Evolutionary conservation across 2,329 filamentous ascomycete species (phyloP), one percentile per base, ranked within the genome.

Genomic region (Calonectria crousiana): DNA sequence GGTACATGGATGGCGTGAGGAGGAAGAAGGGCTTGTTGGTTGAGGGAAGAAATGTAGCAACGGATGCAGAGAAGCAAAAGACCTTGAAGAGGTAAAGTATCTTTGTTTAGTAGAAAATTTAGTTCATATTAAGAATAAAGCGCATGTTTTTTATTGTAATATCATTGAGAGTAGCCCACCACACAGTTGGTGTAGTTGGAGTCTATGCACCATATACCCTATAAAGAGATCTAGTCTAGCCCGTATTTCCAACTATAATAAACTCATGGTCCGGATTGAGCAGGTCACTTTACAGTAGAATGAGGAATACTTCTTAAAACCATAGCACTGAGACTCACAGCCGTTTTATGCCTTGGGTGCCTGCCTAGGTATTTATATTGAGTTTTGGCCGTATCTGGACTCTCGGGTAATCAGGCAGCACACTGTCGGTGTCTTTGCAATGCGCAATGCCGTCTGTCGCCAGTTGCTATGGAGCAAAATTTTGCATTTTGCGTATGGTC

Each of bases 61-160:
- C 92, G 75, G 95, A 97, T 88, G 97, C 95, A 1, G 96, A 98
- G 91, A 99, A 99, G 91, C 96, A 93, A 84, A 93, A 92, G 88
- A 93, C 91, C 8, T 77, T 93, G 80, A 93, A 93, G 87, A 85
- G 91, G 82, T 93, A 85, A 76, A 62, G 8, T 28, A 41, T 28
- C 38, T 41, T 32, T 32, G n/a, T 20, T 41, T 60, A 60, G 13
- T 38, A 41, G 11, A 60, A 60, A 13, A 41, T 20, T 53, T 49
- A 36, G n/a, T 30, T 32, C 6, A 34, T 51, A 28, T 52, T 67
- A 28, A 26, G 62, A 69, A 73, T 51, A 76, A 76, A 49, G 74
- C 72, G 60, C 53, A 56, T 65, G 14, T 66, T 72, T 58, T 51
- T 53, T 26, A 28, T 44, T 9, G 18, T 44, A 44, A n/a, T 20